Percentiles rank a stretch among this genome's conserved stretches.
phyloP scores from a whole-genome alignment of 2,329 filamentous ascomycete species.

The Coniochaeta hoffmannii region DNA sequence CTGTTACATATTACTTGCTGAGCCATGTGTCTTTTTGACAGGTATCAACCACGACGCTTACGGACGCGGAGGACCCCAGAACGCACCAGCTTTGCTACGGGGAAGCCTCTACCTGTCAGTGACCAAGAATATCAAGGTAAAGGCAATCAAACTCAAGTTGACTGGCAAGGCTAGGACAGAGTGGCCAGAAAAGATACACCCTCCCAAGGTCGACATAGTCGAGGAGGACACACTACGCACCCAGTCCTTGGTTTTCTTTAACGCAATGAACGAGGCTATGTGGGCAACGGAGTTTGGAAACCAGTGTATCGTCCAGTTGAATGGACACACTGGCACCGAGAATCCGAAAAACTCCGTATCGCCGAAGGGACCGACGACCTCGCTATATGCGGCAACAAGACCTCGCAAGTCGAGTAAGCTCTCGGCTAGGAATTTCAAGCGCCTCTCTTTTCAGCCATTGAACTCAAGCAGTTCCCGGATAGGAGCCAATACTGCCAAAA shows the following conservation, averaged over 20 bases:
- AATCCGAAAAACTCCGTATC: conserved; percentile 22
- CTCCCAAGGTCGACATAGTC: conserved; percentile 72
- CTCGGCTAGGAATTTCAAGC: conserved; percentile 49
- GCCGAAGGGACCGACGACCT: conserved; percentile 21
- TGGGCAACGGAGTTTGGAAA: conserved; percentile 58
- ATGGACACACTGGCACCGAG: conserved; percentile 22
- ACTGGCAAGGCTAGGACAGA: conserved; percentile 80
- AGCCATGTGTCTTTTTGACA: conserved; percentile 70
- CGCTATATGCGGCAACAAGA: conserved; percentile 19
- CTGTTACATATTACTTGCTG: conserved; percentile 67
- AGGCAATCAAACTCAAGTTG: conserved; percentile 81
- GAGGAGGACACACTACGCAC: conserved; percentile 83
- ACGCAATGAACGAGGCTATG: conserved; percentile 54
- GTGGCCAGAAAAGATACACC: conserved; percentile 95
- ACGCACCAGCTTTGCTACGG: conserved; percentile 70
- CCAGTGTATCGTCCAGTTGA: conserved; percentile 49
- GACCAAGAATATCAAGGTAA: conserved; percentile 87
- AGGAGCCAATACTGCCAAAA: conserved; percentile 61
- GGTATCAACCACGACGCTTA: conserved; percentile 69
- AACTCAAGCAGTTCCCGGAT: conserved; percentile 82
- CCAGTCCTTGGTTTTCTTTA: conserved; percentile 89
- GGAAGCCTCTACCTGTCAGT: conserved; percentile 77
- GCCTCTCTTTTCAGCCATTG: conserved; percentile 68
- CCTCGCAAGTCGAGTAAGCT: conserved; percentile 21
- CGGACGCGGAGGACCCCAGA: conserved; percentile 45